phyloP scores from a whole-genome alignment of 202 grass and related monocot genomes.

The Panicum hallii region DNA sequence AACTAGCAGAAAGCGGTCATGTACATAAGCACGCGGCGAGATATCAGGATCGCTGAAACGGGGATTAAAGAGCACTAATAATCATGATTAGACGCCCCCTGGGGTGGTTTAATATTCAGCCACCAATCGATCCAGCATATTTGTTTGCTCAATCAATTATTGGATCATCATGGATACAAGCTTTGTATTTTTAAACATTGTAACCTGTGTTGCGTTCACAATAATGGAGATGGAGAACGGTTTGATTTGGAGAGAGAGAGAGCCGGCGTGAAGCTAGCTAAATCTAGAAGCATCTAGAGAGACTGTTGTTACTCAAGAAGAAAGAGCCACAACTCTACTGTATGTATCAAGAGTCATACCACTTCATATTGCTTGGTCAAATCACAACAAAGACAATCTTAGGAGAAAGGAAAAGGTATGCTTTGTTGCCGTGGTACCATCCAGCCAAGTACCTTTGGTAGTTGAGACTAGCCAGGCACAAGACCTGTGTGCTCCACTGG shows the following conservation, averaged over 20 bases:
- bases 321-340: not conserved
- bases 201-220: not conserved
- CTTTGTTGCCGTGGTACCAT: not conserved
- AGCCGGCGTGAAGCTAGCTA: not conserved
- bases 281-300: not conserved
- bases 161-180: not conserved
- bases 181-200: not conserved
- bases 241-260: not conserved
- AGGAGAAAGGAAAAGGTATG: not conserved
- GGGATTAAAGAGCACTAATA: not conserved
- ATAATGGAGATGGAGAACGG: not conserved
- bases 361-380: not conserved
- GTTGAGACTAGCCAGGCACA: not conserved
- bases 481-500: not conserved
- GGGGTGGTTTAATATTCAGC: not conserved
- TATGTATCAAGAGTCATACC: not conserved
- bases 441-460: not conserved
- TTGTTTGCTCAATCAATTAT: conserved; percentile 11
- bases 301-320: not conserved
- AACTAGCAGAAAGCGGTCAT: not conserved
- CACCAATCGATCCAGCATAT: not conserved
- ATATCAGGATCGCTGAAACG: not conserved
- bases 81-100: conserved; percentile 23
- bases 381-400: conserved; percentile 13
- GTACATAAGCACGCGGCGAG: not conserved